phyloP scores from a whole-genome alignment of 768 basidiomycete species.

The Suillus ampliporus region DNA sequence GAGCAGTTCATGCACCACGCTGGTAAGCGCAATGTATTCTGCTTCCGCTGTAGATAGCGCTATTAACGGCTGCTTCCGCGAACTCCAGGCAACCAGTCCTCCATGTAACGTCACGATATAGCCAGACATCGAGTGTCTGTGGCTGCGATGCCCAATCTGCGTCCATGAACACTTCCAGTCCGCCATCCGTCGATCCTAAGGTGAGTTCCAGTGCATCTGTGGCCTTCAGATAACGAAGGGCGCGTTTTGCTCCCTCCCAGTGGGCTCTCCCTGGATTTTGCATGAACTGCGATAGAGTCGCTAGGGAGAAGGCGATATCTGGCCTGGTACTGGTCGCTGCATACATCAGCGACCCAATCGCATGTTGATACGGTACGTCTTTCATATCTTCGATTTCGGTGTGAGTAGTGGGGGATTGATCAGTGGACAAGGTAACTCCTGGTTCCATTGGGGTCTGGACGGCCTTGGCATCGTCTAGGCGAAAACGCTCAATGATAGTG shows the following conservation, averaged over 20 bases:
- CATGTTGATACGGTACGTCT: conserved; percentile 11
- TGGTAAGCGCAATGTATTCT: conserved; percentile 28
- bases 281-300: conserved; percentile 26
- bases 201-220: neutral
- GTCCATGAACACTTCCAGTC: conserved; percentile 23
- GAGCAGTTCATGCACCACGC: too few species aligned
- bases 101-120: conserved; percentile 26
- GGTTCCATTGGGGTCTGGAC: conserved; percentile 26
- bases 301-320: conserved; percentile 30
- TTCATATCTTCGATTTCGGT: neutral
- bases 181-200: neutral
- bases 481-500: conserved; percentile 24
- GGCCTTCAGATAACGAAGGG: conserved; percentile 19
- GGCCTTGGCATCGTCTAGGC: conserved; percentile 26
- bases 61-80: conserved; percentile 28
- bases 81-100: conserved; percentile 7
- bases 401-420: conserved; percentile 10
- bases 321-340: conserved; percentile 20
- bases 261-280: conserved; percentile 25
- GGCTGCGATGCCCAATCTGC: conserved; percentile 31
- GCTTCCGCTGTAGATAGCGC: conserved; percentile 34
- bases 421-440: neutral
- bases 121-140: conserved; percentile 31
- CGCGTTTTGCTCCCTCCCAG: conserved; percentile 27
- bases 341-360: conserved; percentile 22